Base-by-base conservation (phyloP, 2,329 filamentous ascomycete species). In the Fusarium ramigenum region DNA sequence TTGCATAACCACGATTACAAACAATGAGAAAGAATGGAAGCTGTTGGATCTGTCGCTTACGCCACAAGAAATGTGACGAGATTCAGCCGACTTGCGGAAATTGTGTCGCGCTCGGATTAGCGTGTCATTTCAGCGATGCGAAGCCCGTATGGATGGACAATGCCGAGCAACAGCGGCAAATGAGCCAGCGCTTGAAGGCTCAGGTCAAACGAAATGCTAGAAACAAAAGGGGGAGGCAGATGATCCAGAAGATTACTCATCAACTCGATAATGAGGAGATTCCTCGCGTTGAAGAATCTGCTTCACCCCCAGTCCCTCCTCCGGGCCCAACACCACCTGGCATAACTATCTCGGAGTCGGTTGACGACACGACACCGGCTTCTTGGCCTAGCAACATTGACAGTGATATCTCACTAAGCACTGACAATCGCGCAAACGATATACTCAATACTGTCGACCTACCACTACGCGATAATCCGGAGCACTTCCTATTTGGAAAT, bases 101-200 rank as follows among this genome's bases (percentile, higher is more conserved):
- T n/a, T 89, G 87, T 75, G 73, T 73, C 7, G 75, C 80, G 1
- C 82, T 89, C 8, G 80, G 84, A 30, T 87, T 89, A 54, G 81
- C 82, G 18, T 89, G 87, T 69, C 75, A 86, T 56, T 87, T 85
- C 77, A 78, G 80, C 72, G 75, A 82, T 5, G 70, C 71, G 21
- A 87, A 84, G 71, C 86, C 86, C 18, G 82, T 82, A 21, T 87
- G 85, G 85, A 86, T 87, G 84, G 84, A 87, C 63, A 82, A 69
- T 21, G 75, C 66, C 19, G 46, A 50, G 4, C 63, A 56, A 25
- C 74, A 79, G 37, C 69, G 72, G 18, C 72, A 78, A 21, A 77
- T 78, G 72, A 66, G 74, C 7, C 58, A 75, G 11, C 63, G 60
- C 6, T 58, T 79, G 57, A 79, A 77, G 19, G 69, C 65, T 4